Evolutionary conservation across 768 basidiomycete species (phyloP), one percentile per base, ranked within the genome.

Genomic region (Lepiota subincarnata): DNA sequence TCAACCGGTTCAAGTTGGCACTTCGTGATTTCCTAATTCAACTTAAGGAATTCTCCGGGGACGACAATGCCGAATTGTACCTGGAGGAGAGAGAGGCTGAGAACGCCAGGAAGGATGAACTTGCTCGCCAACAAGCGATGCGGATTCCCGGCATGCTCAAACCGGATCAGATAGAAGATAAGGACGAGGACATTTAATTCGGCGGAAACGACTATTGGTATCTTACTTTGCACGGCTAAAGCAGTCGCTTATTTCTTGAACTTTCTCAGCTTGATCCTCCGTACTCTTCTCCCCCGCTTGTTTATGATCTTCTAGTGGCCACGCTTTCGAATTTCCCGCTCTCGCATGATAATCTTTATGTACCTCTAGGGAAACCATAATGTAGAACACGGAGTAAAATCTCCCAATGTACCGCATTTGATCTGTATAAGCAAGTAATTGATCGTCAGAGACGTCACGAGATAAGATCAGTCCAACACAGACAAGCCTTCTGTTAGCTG

Each of bases 71-170:
- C 7, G 97, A 98, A 59, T 75, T 98, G 35, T 98, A 78, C 73
- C 75, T 92, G 60, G 96, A 98, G 64, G 97, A 98, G 71, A 96
- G 93, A 70, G 95, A 98, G 67, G 80, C 82, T 3, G 96, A 96
- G 68, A 76, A 78, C 18, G 81, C 86, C 65, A 77, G 74, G 67
- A 87, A 89, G 72, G 84, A 82, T 0, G 82, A 88, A 59, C 88
- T 84, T 56, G 94, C 97, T 70, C 86, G 86, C 48, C 83, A 93
- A 72, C 81, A 87, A 35, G 93, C 94, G 20, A 89, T 91, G 80
- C 82, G 90, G 60, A 92, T 98, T 56, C 96, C 95, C n/a, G 97
- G 97, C 37, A 89, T 98, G 89, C 80, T 98, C 68, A 97, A 97
- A 70, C 95, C 94, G 37, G 89, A 87, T 61, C 92, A 95, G 70